Percentiles rank a stretch among this genome's conserved stretches.
These are phyloP conservation scores for Torrubiella hemipterigena DNA, from an alignment of 2,329 filamentous ascomycete genomes.

Conservation along the genomic window DNA sequence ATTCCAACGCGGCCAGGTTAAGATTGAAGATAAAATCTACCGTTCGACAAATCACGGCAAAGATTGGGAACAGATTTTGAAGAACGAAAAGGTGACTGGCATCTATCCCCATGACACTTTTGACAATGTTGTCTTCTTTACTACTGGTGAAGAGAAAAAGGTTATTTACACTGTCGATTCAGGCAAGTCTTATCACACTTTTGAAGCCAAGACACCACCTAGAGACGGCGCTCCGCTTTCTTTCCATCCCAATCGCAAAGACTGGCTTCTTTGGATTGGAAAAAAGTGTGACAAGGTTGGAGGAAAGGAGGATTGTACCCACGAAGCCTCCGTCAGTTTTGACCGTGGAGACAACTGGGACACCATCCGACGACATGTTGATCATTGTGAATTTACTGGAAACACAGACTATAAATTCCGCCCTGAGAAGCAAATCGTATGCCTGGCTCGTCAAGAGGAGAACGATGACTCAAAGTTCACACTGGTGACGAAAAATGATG, in stretches of 20 bases:
- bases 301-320: slow-evolving; percentile 48
- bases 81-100: slow-evolving; percentile 54
- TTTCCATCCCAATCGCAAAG: slow-evolving; percentile 76
- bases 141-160: slow-evolving; percentile 48
- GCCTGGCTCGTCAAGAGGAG: slow-evolving; percentile 43
- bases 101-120: slow-evolving; percentile 73
- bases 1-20: slow-evolving; percentile 14
- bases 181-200: slow-evolving; percentile 60
- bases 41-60: slow-evolving; percentile 82
- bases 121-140: slow-evolving; percentile 77
- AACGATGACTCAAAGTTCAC: slow-evolving; percentile 49
- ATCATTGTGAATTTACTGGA: slow-evolving; percentile 78
- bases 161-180: slow-evolving; percentile 77
- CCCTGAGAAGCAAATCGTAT: slow-evolving; percentile 44
- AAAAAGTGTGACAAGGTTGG: slow-evolving; percentile 49
- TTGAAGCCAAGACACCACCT: slow-evolving; percentile 58
- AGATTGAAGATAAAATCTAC: slow-evolving; percentile 47
- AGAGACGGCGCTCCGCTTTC: slow-evolving; percentile 39
- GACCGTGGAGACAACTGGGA: slow-evolving; percentile 77
- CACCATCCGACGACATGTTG: slow-evolving; percentile 59
- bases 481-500: slow-evolving; percentile 68
- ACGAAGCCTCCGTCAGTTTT: slow-evolving; percentile 61
- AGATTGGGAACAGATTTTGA: slow-evolving; percentile 60
- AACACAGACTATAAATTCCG: slow-evolving; percentile 44
- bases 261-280: slow-evolving; percentile 90